These are phyloP conservation scores for Kickxella alabastrina DNA, from an alignment of 192 early-diverging fungal species.

Conservation along the genomic window DNA sequence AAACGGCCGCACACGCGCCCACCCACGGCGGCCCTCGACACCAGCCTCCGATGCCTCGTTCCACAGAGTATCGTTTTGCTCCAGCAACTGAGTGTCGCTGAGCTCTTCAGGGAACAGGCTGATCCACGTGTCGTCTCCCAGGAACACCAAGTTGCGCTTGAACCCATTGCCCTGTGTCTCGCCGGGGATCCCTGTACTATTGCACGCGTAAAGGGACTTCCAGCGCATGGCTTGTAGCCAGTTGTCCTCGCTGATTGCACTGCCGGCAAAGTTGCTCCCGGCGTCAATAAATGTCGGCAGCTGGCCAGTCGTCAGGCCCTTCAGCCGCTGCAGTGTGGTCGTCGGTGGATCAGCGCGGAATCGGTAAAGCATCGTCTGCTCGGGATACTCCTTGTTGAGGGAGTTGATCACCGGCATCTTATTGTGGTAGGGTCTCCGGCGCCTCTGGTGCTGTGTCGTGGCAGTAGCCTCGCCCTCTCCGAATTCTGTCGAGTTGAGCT, in stretches of 20 bases:
- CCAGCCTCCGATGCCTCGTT: slow-evolving; percentile 22
- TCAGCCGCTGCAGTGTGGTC: slow-evolving; percentile 76
- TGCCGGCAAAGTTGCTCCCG: slow-evolving; percentile 76
- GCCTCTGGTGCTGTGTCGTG: not conserved
- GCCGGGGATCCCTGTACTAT: slow-evolving; percentile 1
- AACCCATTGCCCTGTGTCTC: not conserved
- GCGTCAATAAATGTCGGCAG: slow-evolving; percentile 80
- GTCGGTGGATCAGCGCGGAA: slow-evolving; percentile 78
- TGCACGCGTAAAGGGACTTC: slow-evolving; percentile 7
- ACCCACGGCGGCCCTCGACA: slow-evolving; percentile 2
- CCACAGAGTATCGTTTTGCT: slow-evolving; percentile 12
- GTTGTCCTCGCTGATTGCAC: slow-evolving; percentile 73
- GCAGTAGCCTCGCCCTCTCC: not conserved
- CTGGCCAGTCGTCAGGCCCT: slow-evolving; percentile 75
- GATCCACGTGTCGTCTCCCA: slow-evolving; percentile 97
- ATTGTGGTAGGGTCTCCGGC: slow-evolving; percentile 41
- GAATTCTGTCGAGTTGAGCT: slow-evolving; percentile 4
- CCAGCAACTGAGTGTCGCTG: slow-evolving; percentile 18
- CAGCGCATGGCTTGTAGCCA: slow-evolving; percentile 62
- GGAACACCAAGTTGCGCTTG: slow-evolving; percentile 62
- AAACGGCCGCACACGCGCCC: slow-evolving; percentile 64
- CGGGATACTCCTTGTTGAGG: slow-evolving; percentile 50
- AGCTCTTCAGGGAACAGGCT: slow-evolving; percentile 74
- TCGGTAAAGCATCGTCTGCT: slow-evolving; percentile 60
- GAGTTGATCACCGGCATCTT: slow-evolving; percentile 46